These are phyloP conservation scores for Russula sp. DNA, from an alignment of 768 basidiomycete species.

Conservation along the genomic window DNA sequence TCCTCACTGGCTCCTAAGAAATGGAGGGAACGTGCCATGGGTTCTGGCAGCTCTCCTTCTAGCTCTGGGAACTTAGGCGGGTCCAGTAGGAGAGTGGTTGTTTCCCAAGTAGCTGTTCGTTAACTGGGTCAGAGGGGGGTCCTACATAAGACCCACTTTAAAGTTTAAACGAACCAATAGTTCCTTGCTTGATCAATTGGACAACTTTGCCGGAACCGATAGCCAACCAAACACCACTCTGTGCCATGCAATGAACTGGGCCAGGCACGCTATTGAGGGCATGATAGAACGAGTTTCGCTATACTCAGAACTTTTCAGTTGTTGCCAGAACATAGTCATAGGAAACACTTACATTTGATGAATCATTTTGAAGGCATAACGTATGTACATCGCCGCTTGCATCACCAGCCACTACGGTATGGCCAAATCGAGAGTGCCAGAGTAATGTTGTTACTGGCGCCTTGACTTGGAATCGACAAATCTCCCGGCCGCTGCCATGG, in stretches of 20 bases:
- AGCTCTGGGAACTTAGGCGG: conserved; percentile 1
- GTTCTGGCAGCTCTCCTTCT: conserved; percentile 2
- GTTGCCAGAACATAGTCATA: no score
- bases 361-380: no score
- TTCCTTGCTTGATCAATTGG: no score
- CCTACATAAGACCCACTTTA: no score
- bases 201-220: no score
- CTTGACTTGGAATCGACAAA: neutral
- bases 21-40: neutral
- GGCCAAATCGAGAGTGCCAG: neutral
- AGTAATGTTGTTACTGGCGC: neutral
- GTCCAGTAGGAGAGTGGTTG: neutral
- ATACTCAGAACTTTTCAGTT: no score
- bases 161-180: no score
- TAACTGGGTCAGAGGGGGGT: neutral
- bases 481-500: neutral
- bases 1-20: neutral
- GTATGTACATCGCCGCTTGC: neutral
- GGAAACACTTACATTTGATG: neutral
- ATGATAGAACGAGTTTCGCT: neutral
- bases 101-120: conserved; percentile 3
- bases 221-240: no score
- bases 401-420: neutral
- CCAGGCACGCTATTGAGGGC: neutral
- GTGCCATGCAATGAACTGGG: no score